Base-by-base conservation (phyloP, 129 eudicot species). In the Mikania micrantha region DNA sequence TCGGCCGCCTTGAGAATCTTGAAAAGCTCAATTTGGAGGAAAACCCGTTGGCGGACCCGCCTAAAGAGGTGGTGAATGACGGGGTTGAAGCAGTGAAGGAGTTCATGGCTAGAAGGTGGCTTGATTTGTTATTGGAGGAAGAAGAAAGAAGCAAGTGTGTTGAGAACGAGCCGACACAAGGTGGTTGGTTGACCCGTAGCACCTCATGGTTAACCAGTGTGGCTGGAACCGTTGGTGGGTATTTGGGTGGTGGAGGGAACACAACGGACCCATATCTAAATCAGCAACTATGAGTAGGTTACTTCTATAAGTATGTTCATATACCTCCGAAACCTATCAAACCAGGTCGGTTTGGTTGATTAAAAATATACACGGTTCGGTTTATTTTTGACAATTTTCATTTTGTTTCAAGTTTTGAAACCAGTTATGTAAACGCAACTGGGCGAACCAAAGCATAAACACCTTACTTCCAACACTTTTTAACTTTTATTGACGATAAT, bases 31-130 rank as follows among this genome's bases (percentile, higher is more conserved):
- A 94, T 17, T 61, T 94, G 57, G 95, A 81, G 3, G 83, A 86
- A 17, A 94, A 94, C 75, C 99, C 99, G 22, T 60, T 94, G 57
- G 85, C 24, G 24, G 20, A 82, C 13, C 99, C 99, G 9, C 95
- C 99, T 36, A 82, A 81, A 67, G 95, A 89, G 60, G 80, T 89
- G n/a, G 86, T 89, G 49, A 48, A 29, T 21, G 69, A 57, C 16
- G 99, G 99, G 34, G 77, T 87, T 42, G 90, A 86, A 74, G 85
- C 93, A 63, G 85, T 94, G 48, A 89, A 85, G 87, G 75, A 48
- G 44, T 94, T 78, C 60, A 86, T 89, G 99, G 76, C 82, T 38
- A 75, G 79, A 80, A 77, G 95, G 73, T 83, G 83, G 87, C 69
- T 78, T 17, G 95, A 86, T 58, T 21, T 82, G 16, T 53, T 93